phyloP scores from a whole-genome alignment of 495 filamentous ascomycete genomes.

The Aspergillus sparsus region DNA sequence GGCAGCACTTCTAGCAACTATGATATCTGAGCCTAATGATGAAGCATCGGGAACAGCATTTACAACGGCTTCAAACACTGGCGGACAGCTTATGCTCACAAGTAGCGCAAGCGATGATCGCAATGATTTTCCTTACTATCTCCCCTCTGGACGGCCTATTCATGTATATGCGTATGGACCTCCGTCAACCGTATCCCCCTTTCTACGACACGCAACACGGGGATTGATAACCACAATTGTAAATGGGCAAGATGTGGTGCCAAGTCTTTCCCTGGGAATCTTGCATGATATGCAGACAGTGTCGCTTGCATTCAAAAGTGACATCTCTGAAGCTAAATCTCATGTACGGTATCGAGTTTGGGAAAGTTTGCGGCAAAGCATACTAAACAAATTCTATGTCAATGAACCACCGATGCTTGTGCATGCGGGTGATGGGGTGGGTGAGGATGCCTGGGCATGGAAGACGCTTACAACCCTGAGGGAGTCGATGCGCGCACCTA shows the following conservation, averaged over 20 bases:
- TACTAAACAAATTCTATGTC: constrained; percentile 50
- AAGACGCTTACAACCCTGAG: constrained; percentile 65
- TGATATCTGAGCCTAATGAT: constrained; percentile 64
- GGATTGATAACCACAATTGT: constrained; percentile 75
- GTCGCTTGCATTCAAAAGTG: constrained; percentile 69
- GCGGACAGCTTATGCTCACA: constrained; percentile 44
- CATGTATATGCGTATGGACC: constrained; percentile 82
- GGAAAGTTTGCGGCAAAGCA: constrained; percentile 55
- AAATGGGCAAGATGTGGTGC: constrained; percentile 72
- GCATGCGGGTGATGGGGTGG: constrained; percentile 49
- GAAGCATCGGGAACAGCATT: constrained; percentile 56
- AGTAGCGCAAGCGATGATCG: constrained; percentile 28
- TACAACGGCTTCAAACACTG: constrained; percentile 46
- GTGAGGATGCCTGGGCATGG: constrained; percentile 71
- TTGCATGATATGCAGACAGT: constrained; percentile 74
- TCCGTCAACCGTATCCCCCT: constrained; percentile 69
- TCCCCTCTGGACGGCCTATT: constrained; percentile 67
- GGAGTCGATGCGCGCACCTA: constrained; percentile 67
- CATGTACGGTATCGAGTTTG: constrained; percentile 68
- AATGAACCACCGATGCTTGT: constrained; percentile 46
- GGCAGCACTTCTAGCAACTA: constrained; percentile 69
- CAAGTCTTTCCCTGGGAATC: constrained; percentile 70
- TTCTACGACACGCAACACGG: constrained; percentile 70
- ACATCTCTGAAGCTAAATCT: constrained; percentile 62
- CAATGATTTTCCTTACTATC: constrained; percentile 41